phyloP scores from a whole-genome alignment of 1,139 yeast species.

The Yamadazyma taylorii region DNA sequence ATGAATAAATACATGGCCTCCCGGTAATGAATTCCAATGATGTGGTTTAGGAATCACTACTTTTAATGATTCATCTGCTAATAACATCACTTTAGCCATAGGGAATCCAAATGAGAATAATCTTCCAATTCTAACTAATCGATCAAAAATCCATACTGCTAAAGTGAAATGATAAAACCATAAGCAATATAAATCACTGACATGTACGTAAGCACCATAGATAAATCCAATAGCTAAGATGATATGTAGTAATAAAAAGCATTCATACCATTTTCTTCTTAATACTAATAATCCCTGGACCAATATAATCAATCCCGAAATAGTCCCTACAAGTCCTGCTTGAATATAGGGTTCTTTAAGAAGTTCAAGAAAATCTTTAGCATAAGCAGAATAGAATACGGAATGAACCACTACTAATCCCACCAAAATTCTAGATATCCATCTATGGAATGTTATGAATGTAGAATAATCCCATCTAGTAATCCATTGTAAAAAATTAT shows the following conservation, averaged over 20 bases:
- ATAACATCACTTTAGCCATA: conserved; percentile 48
- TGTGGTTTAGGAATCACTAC: conserved; percentile 40
- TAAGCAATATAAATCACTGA: conserved; percentile 46
- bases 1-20: conserved; percentile 65
- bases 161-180: conserved; percentile 52
- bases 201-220: conserved; percentile 63
- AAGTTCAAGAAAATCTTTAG: conserved; percentile 5
- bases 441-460: conserved; percentile 57
- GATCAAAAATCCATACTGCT: conserved; percentile 66
- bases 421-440: conserved; percentile 54
- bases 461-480: conserved; percentile 65
- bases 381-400: conserved; percentile 27
- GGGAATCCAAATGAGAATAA: conserved; percentile 50
- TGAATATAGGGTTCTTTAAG: conserved; percentile 27
- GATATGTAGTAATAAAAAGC: conserved; percentile 62
- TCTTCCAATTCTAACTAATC: conserved; percentile 50
- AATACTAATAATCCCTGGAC: conserved; percentile 51
- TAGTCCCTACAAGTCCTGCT: conserved; percentile 52
- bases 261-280: conserved; percentile 61
- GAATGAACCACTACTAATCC: conserved; percentile 41
- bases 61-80: conserved; percentile 46
- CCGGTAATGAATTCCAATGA: conserved; percentile 44
- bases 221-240: conserved; percentile 55
- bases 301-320: conserved; percentile 37
- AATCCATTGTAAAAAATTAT: conserved; percentile 53